These are phyloP conservation scores for Nakazawaea ishiwadae DNA, from an alignment of 805 yeast species.

Conservation along the genomic window DNA sequence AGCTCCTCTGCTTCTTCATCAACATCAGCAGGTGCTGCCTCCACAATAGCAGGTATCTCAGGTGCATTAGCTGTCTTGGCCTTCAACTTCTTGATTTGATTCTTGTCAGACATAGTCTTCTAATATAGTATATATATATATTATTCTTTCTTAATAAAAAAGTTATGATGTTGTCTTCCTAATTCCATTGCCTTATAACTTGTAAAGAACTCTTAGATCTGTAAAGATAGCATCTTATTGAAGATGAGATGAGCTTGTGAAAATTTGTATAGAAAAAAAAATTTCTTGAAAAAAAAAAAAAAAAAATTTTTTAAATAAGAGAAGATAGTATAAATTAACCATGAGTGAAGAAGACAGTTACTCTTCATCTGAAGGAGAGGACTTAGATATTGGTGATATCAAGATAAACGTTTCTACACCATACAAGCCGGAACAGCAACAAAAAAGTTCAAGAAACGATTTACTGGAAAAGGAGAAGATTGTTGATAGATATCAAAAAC, in stretches of 20 bases:
- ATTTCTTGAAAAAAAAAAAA: not conserved
- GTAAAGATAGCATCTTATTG: too few relatives aligned
- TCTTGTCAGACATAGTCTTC: not conserved
- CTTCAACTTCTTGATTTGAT: slow-evolving; percentile 11
- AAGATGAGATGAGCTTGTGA: not conserved
- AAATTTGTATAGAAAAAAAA: too few relatives aligned
- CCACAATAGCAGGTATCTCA: slow-evolving; percentile 12
- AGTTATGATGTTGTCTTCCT: too few relatives aligned
- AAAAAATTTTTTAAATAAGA: not conserved
- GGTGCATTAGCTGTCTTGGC: slow-evolving; percentile 10
- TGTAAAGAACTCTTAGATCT: too few relatives aligned
- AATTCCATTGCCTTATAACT: too few relatives aligned
- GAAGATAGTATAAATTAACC: too few relatives aligned
- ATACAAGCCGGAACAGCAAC: not conserved
- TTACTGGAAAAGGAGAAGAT: slow-evolving; percentile 13
- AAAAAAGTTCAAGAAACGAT: slow-evolving; percentile 5
- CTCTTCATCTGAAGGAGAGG: slow-evolving; percentile 1
- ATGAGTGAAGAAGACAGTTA: not conserved
- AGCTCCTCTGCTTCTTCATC: slow-evolving; percentile 14
- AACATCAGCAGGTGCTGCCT: slow-evolving; percentile 15
- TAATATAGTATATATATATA: too few relatives aligned
- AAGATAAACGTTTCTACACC: slow-evolving; percentile 8
- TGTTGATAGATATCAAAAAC: slow-evolving; percentile 11
- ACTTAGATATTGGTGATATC: not conserved
- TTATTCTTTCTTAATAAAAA: too few relatives aligned